Evolutionary conservation across 2,329 filamentous ascomycete species (phyloP), one percentile per base, ranked within the genome.

Genomic region (Chaetomium sp.): DNA sequence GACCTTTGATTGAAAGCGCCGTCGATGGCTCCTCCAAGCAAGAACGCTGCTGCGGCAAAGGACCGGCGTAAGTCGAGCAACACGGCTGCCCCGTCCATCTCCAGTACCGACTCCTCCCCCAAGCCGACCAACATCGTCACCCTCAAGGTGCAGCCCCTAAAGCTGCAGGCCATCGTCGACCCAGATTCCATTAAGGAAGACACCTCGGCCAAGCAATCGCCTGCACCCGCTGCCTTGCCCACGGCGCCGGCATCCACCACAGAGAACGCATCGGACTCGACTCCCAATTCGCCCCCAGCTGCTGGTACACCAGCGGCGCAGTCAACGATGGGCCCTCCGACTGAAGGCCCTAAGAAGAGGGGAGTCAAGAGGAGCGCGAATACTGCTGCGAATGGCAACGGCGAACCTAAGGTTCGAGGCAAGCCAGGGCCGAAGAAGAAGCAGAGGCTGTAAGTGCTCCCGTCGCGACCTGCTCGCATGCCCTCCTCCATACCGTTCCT

Each of bases 361-460:
- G 85, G 86, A 37, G 76, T 81, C 37, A 87, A 90, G 70, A 81
- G 86, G 62, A 80, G 82, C 27, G 87, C 87, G 64, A 77, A 81
- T 41, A 82, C 78, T 54, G 78, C 76, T 10, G 59, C 66, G 76
- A 73, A 64, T 48, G 59, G 71, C 74, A 70, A 66, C 72, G 74
- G 66, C 46, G 88, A 91, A 33, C 77, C 85, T n/a, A 91, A 88
- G 71, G 78, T 85, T 53, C 79, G 89, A 69, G 88, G 88, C 68
- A 95, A 95, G 76, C 92, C 94, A 6, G 92, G 92, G 6, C 92
- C 92, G 0, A 97, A 96, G 82, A 96, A 96, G 83, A 96, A 95
- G 76, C 86, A 88, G 62, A 86, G 88, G 79, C 74, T 96, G 92
- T 96, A 87, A 75, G 91, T 87, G 35, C 43, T 43, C 19, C 6